phyloP scores from a whole-genome alignment of 2,329 filamentous ascomycete genomes.

The Hymenoscyphus scutula region DNA sequence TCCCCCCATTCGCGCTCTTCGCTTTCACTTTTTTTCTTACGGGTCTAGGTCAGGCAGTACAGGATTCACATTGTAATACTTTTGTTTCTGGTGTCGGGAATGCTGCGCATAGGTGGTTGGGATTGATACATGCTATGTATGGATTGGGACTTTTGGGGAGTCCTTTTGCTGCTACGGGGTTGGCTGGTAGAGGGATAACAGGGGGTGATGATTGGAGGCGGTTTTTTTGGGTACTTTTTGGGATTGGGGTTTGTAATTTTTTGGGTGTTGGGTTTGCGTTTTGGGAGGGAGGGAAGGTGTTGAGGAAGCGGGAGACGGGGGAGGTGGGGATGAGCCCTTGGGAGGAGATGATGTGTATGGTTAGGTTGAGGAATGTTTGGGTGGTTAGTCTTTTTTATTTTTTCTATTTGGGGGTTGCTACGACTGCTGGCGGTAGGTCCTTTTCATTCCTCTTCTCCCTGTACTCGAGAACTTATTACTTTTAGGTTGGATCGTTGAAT shows the following conservation, averaged over 20 bases:
- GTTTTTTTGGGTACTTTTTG: conserved; percentile 31
- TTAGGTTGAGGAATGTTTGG: conserved; percentile 51
- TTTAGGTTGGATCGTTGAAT: not conserved
- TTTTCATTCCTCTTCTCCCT: not conserved
- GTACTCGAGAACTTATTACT: not conserved
- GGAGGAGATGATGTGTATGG: conserved; percentile 44
- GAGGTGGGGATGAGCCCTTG: conserved; percentile 41
- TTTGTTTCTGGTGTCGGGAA: not conserved
- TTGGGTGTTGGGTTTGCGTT: not conserved
- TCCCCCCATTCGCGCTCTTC: not conserved
- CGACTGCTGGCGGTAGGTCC: conserved; percentile 44
- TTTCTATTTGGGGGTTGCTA: conserved; percentile 55
- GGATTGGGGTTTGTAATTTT: not conserved
- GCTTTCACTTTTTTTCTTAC: not conserved
- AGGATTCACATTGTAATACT: not conserved
- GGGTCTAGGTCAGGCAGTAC: not conserved
- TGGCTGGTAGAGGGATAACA: not conserved
- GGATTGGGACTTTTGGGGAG: not conserved
- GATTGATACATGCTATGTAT: not conserved
- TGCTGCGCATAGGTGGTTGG: not conserved
- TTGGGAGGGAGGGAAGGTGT: not conserved
- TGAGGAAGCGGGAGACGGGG: not conserved
- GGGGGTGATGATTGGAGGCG: not conserved
- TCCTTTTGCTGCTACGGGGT: not conserved
- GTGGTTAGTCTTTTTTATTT: conserved; percentile 62